Evolutionary conservation across 495 filamentous ascomycete species (phyloP).

Genomic region (Letharia lupina): DNA sequence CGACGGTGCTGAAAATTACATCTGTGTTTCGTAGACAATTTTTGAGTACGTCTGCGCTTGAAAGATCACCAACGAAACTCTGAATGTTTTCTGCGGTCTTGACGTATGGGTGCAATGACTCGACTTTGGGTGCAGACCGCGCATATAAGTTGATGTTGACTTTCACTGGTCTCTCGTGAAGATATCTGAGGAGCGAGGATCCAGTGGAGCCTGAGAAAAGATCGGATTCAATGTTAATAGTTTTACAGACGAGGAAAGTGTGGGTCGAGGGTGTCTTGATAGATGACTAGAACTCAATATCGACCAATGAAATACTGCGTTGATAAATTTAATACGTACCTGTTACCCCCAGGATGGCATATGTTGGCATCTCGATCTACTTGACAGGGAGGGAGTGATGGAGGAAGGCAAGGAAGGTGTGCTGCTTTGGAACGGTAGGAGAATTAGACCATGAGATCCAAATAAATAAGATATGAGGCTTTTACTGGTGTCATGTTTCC

Average conservation of each 20-base stretch:
- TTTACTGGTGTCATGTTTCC: not conserved
- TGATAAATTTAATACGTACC: not conserved
- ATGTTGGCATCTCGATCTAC: not conserved
- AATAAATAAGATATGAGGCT: not conserved
- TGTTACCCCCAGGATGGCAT: slow-evolving; percentile 2
- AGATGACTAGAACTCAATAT: not conserved
- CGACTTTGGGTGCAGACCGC: slow-evolving; percentile 13
- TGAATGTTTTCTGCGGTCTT: not conserved
- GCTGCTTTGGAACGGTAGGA: not conserved
- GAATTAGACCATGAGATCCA: not conserved
- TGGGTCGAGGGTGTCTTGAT: not conserved
- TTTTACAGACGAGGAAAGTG: not conserved
- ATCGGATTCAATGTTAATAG: not conserved
- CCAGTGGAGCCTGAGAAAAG: slow-evolving; percentile 1
- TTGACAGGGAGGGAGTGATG: not conserved
- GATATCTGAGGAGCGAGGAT: slow-evolving; percentile 13
- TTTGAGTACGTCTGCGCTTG: slow-evolving; percentile 4
- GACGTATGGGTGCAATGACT: slow-evolving; percentile 5
- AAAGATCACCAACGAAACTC: slow-evolving; percentile 9
- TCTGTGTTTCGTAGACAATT: slow-evolving; percentile 3
- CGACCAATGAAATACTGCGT: not conserved
- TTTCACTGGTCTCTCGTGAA: slow-evolving; percentile 1
- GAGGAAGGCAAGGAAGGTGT: not conserved
- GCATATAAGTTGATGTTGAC: slow-evolving; percentile 11
- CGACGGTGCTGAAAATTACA: slow-evolving; percentile 10